Conservation (phyloP, 768 basidiomycete genomes). For the Auricularia heimuer region DNA sequence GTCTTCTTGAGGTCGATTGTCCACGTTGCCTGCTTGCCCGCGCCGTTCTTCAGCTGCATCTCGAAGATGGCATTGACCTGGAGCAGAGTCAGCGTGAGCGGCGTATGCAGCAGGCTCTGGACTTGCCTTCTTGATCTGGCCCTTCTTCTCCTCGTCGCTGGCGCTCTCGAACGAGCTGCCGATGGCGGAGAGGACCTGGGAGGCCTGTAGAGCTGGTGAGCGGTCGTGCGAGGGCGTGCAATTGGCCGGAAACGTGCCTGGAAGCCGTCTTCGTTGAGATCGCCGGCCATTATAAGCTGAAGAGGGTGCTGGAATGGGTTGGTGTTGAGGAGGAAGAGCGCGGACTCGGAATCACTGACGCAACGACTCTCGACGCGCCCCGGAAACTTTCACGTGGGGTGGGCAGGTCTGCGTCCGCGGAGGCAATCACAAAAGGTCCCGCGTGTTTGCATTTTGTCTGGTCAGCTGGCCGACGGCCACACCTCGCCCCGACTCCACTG, state of each 20-base stretch:
- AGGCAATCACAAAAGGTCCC: too few species aligned
- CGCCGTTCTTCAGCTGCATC: constrained; percentile 63
- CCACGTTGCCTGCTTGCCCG: constrained; percentile 68
- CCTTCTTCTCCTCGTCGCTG: constrained; percentile 52
- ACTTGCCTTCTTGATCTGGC: constrained; percentile 61
- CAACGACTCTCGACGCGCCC: too few species aligned
- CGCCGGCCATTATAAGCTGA: neutral
- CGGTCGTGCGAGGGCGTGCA: neutral
- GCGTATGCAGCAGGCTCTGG: neutral
- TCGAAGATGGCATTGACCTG: constrained; percentile 87
- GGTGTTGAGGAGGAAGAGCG: neutral
- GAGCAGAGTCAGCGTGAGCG: neutral
- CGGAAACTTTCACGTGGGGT: too few species aligned
- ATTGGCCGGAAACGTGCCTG: neutral
- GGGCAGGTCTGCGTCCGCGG: too few species aligned
- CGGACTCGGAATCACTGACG: neutral
- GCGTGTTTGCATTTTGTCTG: too few species aligned
- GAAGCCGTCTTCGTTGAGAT: neutral
- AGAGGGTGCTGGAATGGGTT: neutral
- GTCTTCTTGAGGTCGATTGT: constrained; percentile 90
- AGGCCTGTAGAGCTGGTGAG: constrained; percentile 36
- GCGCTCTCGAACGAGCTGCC: constrained; percentile 40
- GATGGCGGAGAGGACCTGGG: constrained; percentile 51
- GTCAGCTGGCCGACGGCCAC: too few species aligned
- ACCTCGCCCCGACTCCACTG: too few species aligned